phyloP scores from a whole-genome alignment of 306 rosid genomes.

The Parietaria judaica region DNA sequence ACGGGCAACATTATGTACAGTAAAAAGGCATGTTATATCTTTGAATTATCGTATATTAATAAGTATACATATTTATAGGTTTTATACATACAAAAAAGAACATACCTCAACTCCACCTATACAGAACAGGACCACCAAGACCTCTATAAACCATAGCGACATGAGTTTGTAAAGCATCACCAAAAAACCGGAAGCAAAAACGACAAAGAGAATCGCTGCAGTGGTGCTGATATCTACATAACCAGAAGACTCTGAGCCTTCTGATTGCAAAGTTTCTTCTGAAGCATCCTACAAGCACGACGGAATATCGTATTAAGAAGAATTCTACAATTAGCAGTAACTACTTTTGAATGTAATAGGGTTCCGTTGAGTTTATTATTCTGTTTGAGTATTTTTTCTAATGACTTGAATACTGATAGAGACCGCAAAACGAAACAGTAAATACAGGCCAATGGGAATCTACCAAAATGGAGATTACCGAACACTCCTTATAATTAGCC shows the following conservation, averaged over 20 bases:
- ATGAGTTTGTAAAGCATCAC: slow-evolving; percentile 86
- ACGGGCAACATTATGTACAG: too few species aligned
- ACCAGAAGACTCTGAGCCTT: slow-evolving; percentile 56
- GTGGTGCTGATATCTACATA: slow-evolving; percentile 71
- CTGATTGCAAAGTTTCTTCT: slow-evolving; percentile 45
- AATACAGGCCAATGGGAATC: too few species aligned
- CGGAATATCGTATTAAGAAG: too few species aligned
- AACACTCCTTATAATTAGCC: too few species aligned
- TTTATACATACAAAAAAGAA: slow-evolving; percentile 13
- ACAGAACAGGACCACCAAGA: slow-evolving; percentile 88
- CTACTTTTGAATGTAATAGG: too few species aligned
- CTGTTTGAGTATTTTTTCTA: too few species aligned
- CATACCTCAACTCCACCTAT: slow-evolving; percentile 93
- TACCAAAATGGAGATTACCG: too few species aligned
- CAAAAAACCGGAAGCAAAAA: slow-evolving; percentile 90
- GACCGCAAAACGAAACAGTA: too few species aligned
- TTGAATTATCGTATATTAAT: neutral
- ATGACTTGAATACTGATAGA: too few species aligned
- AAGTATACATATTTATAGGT: slow-evolving; percentile 1
- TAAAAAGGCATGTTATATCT: too few species aligned
- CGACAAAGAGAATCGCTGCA: slow-evolving; percentile 78
- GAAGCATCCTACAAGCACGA: slow-evolving; percentile 63
- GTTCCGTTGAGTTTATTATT: too few species aligned
- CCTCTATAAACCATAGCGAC: slow-evolving; percentile 83
- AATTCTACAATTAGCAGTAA: too few species aligned